Percentiles rank a stretch among this genome's conserved stretches.
These are phyloP conservation scores for Urochloa ruziziensis DNA, from an alignment of 176 grass and related monocot species.

Conservation along the genomic window DNA sequence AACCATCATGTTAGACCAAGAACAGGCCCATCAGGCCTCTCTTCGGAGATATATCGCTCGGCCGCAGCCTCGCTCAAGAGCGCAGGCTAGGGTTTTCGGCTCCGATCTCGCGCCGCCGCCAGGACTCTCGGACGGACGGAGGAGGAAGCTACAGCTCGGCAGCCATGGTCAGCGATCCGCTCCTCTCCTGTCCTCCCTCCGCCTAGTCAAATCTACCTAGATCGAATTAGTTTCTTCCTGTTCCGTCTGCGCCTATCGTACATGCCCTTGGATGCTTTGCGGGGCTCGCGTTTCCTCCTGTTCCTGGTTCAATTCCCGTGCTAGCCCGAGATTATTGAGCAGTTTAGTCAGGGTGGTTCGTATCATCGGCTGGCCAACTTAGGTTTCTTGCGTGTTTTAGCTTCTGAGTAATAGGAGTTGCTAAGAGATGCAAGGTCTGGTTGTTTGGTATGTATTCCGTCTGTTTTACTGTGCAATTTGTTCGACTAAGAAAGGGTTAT, in stretches of 20 bases:
- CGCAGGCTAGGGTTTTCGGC: slow-evolving; percentile 2
- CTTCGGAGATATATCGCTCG: background rate
- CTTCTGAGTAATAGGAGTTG: background rate
- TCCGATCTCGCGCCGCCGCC: background rate
- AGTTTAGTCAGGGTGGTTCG: background rate
- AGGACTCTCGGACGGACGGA: background rate
- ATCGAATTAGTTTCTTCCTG: background rate
- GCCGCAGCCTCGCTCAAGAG: background rate
- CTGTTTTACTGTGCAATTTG: background rate
- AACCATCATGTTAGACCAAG: background rate
- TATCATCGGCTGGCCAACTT: background rate
- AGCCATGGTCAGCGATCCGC: background rate
- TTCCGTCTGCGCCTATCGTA: background rate
- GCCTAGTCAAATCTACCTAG: background rate
- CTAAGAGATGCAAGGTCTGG: background rate
- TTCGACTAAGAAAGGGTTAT: background rate
- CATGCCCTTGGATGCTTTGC: background rate
- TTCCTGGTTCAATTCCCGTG: background rate
- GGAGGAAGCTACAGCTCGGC: background rate
- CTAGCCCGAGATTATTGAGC: background rate
- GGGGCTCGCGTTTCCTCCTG: background rate
- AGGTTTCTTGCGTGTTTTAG: background rate
- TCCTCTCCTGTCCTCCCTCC: too few relatives aligned
- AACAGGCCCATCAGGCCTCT: background rate
- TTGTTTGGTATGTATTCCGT: background rate